These are phyloP conservation scores for Alternaria triticina DNA, from an alignment of 2,329 filamentous ascomycete species.

Conservation along the genomic window DNA sequence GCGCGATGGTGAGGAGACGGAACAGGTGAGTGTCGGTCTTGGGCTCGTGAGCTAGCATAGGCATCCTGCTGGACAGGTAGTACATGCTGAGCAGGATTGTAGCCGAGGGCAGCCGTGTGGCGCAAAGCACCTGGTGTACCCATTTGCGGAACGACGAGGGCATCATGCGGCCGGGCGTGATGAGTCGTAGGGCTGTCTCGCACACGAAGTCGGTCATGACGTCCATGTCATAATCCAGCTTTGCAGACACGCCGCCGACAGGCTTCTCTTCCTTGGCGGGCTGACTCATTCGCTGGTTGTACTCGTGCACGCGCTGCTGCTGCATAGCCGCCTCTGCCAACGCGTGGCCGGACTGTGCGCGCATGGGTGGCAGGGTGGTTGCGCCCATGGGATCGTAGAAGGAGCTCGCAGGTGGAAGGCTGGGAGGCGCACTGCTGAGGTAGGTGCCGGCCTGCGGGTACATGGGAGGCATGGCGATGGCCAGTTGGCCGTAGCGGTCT, in stretches of 20 bases:
- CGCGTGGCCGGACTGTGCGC: conserved; percentile 49
- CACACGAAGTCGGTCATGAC: conserved; percentile 94
- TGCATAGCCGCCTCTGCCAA: conserved; percentile 46
- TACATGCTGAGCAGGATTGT: conserved; percentile 91
- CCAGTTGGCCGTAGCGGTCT: conserved; percentile 54
- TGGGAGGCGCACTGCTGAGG: conserved; percentile 44
- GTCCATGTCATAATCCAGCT: conserved; percentile 96
- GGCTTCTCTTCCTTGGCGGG: conserved; percentile 67
- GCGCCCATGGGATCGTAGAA: conserved; percentile 55
- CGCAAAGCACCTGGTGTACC: conserved; percentile 87
- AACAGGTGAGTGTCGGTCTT: conserved; percentile 74
- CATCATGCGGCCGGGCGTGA: conserved; percentile 66
- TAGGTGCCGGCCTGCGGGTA: conserved; percentile 51
- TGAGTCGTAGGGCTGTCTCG: conserved; percentile 80
- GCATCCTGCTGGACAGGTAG: conserved; percentile 84
- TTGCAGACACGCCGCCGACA: conserved; percentile 87
- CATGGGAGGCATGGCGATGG: conserved; percentile 48
- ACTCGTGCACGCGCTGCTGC: conserved; percentile 51
- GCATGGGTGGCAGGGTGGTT: conserved; percentile 56
- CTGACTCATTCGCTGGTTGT: conserved; percentile 47
- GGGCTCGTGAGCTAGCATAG: conserved; percentile 65
- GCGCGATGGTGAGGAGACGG: conserved; percentile 82
- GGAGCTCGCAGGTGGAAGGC: conserved; percentile 45
- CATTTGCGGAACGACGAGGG: conserved; percentile 86
- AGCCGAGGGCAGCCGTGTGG: conserved; percentile 86